Base-by-base conservation (phyloP, 2,329 filamentous ascomycete species). In the Trichoderma endophyticum region DNA sequence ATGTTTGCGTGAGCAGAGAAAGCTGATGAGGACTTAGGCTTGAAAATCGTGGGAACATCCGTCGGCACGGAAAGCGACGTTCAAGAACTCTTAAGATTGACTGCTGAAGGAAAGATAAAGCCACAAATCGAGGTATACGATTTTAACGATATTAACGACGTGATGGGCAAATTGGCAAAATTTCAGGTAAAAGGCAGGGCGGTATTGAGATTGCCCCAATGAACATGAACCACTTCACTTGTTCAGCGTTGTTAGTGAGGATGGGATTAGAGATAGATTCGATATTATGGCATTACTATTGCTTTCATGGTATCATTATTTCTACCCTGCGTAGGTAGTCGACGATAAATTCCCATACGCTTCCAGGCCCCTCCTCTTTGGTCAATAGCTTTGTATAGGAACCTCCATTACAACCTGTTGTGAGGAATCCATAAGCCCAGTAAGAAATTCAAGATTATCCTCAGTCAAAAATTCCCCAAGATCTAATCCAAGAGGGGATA, bases 101-200 rank as follows among this genome's bases (percentile, higher is more conserved):
- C 67, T 21, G 59, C 43, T 6, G 15, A 70, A n/a, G 67, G 67
- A 21, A 62, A 62, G 21, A 26, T 70, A 12, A 70, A 73, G 84
- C 86, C 76, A 18, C 63, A 66, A 11, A 66, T 66, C 6, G 63
- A 66, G 28, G 21, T 66, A 1, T 56, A 56, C 21, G 63, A 66
- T 24, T 56, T 66, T 9, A 14, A 12, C 18, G 63, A 66, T 1
- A 66, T 66, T 7, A 66, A 66, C n/a, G 28, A 56, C 15, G 63
- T 66, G 11, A 66, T 66, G n/a, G 43, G 30, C 3, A 66, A 66
- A 36, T 34, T 66, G 48, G 43, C 39, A 2, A 66, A 66, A 56
- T 66, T 54, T 56, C 28, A 66, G 30, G 39, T 66, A 32, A 66
- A 66, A 12, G 63, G 63, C 2, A 36, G 48, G 26, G 63, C 39